Base-by-base conservation (phyloP, 768 basidiomycete species). In the Saitozyma sp. region DNA sequence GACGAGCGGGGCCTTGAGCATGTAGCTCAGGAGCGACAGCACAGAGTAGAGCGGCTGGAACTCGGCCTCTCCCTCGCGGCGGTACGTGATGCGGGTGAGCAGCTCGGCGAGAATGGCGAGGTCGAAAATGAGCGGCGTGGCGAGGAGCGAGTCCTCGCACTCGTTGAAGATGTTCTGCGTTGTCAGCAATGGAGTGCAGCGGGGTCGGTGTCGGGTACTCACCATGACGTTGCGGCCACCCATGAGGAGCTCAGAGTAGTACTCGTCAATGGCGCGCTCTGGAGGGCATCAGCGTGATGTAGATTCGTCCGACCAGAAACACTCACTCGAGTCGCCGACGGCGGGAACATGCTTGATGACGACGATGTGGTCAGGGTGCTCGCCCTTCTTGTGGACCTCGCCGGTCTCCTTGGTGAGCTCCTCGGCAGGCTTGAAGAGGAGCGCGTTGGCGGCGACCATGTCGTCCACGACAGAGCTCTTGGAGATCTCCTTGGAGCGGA, bases 1-100 rank as follows among this genome's bases (percentile, higher is more conserved):
- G 81, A 94, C 92, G 75, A 94, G 86, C n/a, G 92, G 92, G 0
- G 92, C 93, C 84, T 96, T 96, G 82, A 95, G 87, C 92, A 97
- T 95, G 85, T 94, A 97, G 49, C 88, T 90, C 59, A 97, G 84
- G 65, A 97, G 85, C 46, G 92, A 95, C 58, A 99, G 84, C 62
- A 99, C 90, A 3, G 90, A 85, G 85, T 99, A 91, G 17, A 98
- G 83, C 0, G 89, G 88, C 64, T 86, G 82, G 82, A 91, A 96
- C 42, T 91, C 89, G 61, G 79, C 79, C 50, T 68, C 56, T 14
- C 81, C 74, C 16, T 69, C 55, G 14, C 74, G 65, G 74, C 91
- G 89, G 83, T 96, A 99, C 79, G 89, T 83, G 79, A 98, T 84
- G 63, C 95, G 93, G 48, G 93, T 93, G 63, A 98, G 84, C 62